These are phyloP conservation scores for Diphasiastrum complanatum DNA, from an alignment of 83 land plant species.

Conservation along the genomic window DNA sequence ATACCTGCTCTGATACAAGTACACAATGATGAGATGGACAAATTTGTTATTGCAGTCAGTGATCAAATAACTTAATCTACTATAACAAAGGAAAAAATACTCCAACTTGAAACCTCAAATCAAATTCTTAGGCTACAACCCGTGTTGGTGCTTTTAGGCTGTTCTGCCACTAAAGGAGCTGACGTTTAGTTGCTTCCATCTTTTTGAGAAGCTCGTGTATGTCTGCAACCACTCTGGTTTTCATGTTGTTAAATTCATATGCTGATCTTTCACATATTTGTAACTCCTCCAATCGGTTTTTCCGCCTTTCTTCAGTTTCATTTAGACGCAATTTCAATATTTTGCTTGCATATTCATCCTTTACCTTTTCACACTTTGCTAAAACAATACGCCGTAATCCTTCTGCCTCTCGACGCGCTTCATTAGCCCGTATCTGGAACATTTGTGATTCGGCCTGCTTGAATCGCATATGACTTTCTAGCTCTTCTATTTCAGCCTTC, in stretches of 20 bases:
- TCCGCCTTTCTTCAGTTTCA: constrained; percentile 68
- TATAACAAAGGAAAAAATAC: too few relatives aligned
- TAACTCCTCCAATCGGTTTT: constrained; percentile 61
- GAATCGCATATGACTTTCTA: constrained; percentile 72
- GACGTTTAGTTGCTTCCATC: constrained; percentile 76
- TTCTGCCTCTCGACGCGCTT: constrained; percentile 85
- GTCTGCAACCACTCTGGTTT: constrained; percentile 68
- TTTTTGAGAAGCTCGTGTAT: constrained; percentile 71
- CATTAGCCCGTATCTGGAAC: constrained; percentile 79
- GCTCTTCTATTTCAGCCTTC: constrained; percentile 68
- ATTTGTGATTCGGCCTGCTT: constrained; percentile 88
- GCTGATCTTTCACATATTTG: constrained; percentile 57
- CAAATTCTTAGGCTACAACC: too few relatives aligned
- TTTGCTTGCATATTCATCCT: constrained; percentile 62
- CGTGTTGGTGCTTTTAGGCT: too few relatives aligned
- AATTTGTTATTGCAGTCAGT: too few relatives aligned
- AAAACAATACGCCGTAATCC: constrained; percentile 66
- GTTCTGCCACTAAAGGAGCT: too few relatives aligned
- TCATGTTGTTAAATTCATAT: constrained; percentile 58
- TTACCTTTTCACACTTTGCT: constrained; percentile 65
- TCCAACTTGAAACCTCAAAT: too few relatives aligned
- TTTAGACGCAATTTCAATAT: constrained; percentile 50
- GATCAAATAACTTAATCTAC: too few relatives aligned
- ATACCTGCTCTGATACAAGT: too few relatives aligned
- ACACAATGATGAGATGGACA: too few relatives aligned